These are phyloP conservation scores for Auricularia heimuer DNA, from an alignment of 768 basidiomycete species.

Conservation along the genomic window DNA sequence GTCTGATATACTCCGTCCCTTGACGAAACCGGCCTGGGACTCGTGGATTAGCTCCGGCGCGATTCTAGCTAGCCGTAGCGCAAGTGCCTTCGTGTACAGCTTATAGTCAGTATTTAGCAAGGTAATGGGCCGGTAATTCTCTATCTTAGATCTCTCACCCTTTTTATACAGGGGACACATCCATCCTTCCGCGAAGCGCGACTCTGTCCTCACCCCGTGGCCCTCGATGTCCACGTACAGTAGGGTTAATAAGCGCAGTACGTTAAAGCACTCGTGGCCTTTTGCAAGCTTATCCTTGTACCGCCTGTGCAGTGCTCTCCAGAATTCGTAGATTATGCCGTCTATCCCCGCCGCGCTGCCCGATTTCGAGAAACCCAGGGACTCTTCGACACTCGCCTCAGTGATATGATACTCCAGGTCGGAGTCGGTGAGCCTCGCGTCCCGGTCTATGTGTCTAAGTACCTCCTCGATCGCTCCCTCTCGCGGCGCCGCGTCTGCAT, in stretches of 20 bases:
- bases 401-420: no score
- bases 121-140: conserved; percentile 12
- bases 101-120: conserved; percentile 11
- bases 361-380: no score
- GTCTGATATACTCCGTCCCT: conserved; percentile 8
- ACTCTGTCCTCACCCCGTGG: not conserved
- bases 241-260: not conserved
- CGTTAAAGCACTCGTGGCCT: not conserved
- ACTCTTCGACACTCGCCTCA: no score
- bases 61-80: not conserved
- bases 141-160: not conserved
- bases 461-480: no score
- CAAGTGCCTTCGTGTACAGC: conserved; percentile 5
- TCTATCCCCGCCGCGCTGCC: no score
- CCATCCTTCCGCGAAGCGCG: not conserved
- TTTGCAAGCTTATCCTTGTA: no score
- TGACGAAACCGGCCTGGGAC: conserved; percentile 10
- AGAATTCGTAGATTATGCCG: no score
- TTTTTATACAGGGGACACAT: conserved; percentile 11
- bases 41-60: conserved; percentile 3
- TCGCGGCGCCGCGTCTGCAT: no score
- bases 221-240: not conserved
- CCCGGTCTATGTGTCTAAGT: no score
- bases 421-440: no score
- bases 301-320: not conserved